Base-by-base conservation (phyloP, 2,329 filamentous ascomycete genomes). In the Colletotrichum tropicale region DNA sequence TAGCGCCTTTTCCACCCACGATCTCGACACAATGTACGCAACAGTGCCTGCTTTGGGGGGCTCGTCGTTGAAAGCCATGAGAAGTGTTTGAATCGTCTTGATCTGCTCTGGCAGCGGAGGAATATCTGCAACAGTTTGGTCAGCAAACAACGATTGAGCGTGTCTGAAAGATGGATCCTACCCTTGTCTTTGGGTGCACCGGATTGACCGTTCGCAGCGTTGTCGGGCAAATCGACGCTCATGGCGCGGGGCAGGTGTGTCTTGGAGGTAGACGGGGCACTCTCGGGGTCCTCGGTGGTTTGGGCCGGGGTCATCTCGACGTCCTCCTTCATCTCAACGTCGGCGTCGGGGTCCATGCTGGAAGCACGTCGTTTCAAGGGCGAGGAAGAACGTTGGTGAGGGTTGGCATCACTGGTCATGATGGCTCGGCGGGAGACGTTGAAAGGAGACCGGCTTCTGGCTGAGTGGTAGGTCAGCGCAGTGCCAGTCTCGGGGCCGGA, bases 1-100 rank as follows among this genome's bases (percentile, higher is more conserved):
- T 75, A 93, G 87, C 4, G 97, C 95, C 75, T 92, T 91, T 72
- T 90, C 89, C 38, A 98, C 89, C 97, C 97, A 98, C 75, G 89
- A 89, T 66, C 89, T 91, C 3, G 96, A 98, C 6, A 98, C 91
- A 24, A 98, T 85, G 80, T 93, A 98, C 16, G 93, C 94, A 70
- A 91, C 89, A 74, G 94, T 91, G n/a, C 93, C 93, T 77, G 96
- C 94, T 74, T 91, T 85, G n/a, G 93, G 83, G 9, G 90, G 88
- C 1, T 83, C 82, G 62, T 89, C 87, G n/a, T 85, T 83, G 64
- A 88, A 88, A 13, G 89, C 88, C 77, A 89, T 85, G 30, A 91
- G 83, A 30, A 96, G 85, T 36, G 89, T 88, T 80, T 91, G 90
- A 66, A 98, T 95, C 48, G 91, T 91, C 73, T 90, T 90, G 74